Conservation (phyloP, 345 rosid genomes). For the Citrus trifoliata region DNA sequence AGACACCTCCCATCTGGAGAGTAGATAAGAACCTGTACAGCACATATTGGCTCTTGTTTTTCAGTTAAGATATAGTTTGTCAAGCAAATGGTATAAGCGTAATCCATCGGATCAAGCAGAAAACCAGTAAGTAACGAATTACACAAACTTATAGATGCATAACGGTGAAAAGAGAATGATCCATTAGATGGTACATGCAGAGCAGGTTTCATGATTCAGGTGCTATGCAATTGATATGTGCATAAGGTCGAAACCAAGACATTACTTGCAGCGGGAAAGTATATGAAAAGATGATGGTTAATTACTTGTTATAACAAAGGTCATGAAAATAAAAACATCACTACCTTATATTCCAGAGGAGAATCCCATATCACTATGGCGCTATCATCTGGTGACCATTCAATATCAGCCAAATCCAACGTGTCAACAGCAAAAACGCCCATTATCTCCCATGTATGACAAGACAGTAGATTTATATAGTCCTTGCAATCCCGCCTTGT, state of each 20-base stretch:
- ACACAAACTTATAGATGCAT: neutral
- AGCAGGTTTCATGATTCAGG: neutral
- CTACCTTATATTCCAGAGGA: constrained; percentile 82
- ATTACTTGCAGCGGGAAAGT: neutral
- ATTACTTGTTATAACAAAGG: neutral
- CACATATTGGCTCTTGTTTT: constrained; percentile 5
- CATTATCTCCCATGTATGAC: constrained; percentile 95
- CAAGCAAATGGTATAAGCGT: neutral
- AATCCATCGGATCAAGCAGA: neutral
- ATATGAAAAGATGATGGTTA: neutral
- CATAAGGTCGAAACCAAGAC: too few species aligned
- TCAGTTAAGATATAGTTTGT: neutral
- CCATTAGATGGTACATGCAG: neutral
- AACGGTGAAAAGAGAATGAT: neutral
- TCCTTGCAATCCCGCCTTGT: constrained; percentile 96
- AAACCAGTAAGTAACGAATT: neutral
- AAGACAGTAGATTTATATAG: constrained; percentile 78
- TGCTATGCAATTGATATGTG: neutral
- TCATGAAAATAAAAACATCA: neutral
- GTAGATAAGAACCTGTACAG: constrained; percentile 76
- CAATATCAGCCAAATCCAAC: constrained; percentile 86
- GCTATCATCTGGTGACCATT: constrained; percentile 96
- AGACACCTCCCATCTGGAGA: constrained; percentile 98
- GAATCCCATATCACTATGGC: constrained; percentile 89
- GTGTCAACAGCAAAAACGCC: constrained; percentile 87